Evolutionary conservation across 129 eudicot species (phyloP), one percentile per base, ranked within the genome.

Genomic region (sunflower (Helianthus annuus)): DNA sequence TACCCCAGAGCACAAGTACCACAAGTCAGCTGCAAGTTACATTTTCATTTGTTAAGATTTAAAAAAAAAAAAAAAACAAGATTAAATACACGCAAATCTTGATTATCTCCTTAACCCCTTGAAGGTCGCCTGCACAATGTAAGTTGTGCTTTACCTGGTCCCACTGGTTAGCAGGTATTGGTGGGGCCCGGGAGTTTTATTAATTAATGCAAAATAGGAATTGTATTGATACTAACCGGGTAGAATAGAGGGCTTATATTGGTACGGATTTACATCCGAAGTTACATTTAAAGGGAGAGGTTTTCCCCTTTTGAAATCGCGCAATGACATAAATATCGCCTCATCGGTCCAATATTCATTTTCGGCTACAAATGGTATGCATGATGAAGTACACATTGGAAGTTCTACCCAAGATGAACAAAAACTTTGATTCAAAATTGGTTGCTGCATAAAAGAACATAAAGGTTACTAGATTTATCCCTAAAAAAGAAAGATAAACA

Each of bases 241-340:
- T 74, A 90, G 87, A 72, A 72, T 78, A 68, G 84, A 79, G 11
- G 97, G 97, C 49, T 9, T 45, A 71, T 42, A 74, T 51, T 68
- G 78, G 70, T 80, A 90, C 32, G 94, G 97, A 82, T 83, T 83
- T 22, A 85, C 62, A 76, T 90, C 89, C 0, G 59, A 69, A 22
- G 70, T 62, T 51, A 87, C 87, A 15, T 83, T 75, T 0, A n/a
- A 54, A 0, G 89, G 91, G 22, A 83, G 74, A 65, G 82, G 79
- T 15, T 75, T 75, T 64, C 87, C 91, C 5, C 29, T 59, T 22
- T 58, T 74, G 65, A 81, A 36, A 24, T 77, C 55, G 4, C 70
- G 64, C 46, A 90, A 66, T 3, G 65, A 73, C 77, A 46, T 66
- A 73, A 79, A 70, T 74, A 87, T 69, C 48, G 77, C 82, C 57